These are phyloP conservation scores for Aethionema arabicum DNA, from an alignment of 345 rosid species.

Conservation along the genomic window DNA sequence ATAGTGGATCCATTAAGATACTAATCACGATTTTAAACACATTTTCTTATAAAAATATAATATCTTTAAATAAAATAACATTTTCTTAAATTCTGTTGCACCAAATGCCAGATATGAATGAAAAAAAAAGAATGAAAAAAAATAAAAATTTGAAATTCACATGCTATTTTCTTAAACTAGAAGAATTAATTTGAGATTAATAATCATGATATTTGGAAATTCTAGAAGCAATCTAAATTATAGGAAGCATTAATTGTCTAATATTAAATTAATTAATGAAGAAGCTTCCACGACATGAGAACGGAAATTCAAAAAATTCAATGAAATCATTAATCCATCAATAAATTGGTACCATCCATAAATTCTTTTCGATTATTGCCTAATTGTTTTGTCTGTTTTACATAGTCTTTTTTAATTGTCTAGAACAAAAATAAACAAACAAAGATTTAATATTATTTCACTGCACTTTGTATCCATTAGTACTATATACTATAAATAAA, in stretches of 20 bases:
- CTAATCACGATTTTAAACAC: not conserved
- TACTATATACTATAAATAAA: not conserved
- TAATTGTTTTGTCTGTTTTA: slow-evolving; percentile 13
- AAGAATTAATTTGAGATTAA: not conserved
- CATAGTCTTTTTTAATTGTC: not conserved
- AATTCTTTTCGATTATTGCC: no score
- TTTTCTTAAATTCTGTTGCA: not conserved
- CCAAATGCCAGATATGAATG: not conserved
- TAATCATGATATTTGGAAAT: not conserved
- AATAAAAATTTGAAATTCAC: not conserved
- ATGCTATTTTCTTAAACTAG: not conserved
- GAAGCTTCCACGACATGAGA: slow-evolving; percentile 16
- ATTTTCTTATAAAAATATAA: not conserved
- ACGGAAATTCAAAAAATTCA: not conserved
- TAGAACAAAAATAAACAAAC: not conserved
- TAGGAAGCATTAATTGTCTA: slow-evolving; percentile 4
- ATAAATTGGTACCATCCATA: slow-evolving; percentile 17
- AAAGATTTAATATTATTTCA: not conserved
- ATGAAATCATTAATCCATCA: not conserved
- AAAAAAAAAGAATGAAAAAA: not conserved
- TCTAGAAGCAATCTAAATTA: slow-evolving; percentile 1
- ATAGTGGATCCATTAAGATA: slow-evolving; percentile 5
- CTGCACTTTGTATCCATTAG: no score
- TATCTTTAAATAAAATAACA: not conserved
- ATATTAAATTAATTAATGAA: not conserved